Evolutionary conservation across 768 basidiomycete species (phyloP), one percentile per base, ranked within the genome.

Genomic region (Lactifluus hygrophoroides): DNA sequence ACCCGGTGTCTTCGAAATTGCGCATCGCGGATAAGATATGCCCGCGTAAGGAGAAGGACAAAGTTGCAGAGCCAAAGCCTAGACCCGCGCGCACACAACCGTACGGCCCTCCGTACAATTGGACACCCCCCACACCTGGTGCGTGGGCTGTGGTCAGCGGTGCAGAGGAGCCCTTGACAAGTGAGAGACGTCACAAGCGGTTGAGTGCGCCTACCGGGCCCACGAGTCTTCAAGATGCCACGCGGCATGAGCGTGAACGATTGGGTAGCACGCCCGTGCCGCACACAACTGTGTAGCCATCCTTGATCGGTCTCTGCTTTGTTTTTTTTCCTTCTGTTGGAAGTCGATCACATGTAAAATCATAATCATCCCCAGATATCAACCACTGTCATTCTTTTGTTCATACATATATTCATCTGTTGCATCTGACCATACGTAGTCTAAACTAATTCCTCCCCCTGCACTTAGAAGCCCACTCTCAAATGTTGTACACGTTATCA

Each of bases 31-130:
- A 56, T 27, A 60, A 40, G 54, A 25, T 60, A 3, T 60, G 48
- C 28, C 8, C 54, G 7, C 58, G 58, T 19, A 60, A 46, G 25
- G 58, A 56, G 27, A 60, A 45, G 44, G 58, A 50, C 9, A 60
- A 32, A 25, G 42, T 2, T 0, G 13, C 14, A 16, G 53, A 54
- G 13, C 28, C 49, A 6, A 56, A 44, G 21, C 58, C 60, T 16
- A 56, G 46, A 25, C 56, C 63, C 13, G 51, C 63, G 13, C 63
- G 63, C 25, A 64, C 63, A 1, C 63, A 64, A 52, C 63, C 63
- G 27, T 64, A 64, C 25, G 63, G 61, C 16, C 57, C 61, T 0
- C 63, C 63, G 16, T 64, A 64, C 44, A 63, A 63, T 9, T 58
- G 57, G 57, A 50, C 37, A 25, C 63, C 63, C 0, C 63, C 63